A percentile compares a stretch with the other conserved stretches of the same genome.
phyloP scores from a whole-genome alignment of 2,329 filamentous ascomycete species.

The Fusarium sp. region DNA sequence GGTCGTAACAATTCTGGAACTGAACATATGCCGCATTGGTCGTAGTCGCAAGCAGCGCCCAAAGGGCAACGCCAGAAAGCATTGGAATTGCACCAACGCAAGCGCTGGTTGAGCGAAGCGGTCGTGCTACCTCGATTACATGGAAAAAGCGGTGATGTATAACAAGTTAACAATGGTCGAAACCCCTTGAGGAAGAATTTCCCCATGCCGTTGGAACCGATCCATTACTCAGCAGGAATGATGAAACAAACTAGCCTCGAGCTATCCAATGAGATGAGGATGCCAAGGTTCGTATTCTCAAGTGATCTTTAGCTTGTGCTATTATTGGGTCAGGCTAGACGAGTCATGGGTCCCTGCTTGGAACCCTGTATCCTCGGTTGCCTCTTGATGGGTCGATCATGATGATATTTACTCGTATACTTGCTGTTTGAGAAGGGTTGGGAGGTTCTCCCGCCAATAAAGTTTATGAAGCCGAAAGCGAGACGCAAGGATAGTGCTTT shows the following conservation, averaged over 20 bases:
- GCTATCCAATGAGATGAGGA: background rate
- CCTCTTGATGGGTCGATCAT: background rate
- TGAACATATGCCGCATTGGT: slow-evolving; percentile 23
- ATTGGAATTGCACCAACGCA: background rate
- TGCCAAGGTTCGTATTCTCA: slow-evolving; percentile 3
- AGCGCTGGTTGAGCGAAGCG: background rate
- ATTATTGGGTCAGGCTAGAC: background rate
- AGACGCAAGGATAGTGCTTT: background rate
- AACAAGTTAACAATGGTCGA: background rate
- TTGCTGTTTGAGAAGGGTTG: background rate
- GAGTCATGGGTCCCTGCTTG: background rate
- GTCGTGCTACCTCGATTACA: background rate
- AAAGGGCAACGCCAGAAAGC: slow-evolving; percentile 10
- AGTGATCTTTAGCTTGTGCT: background rate
- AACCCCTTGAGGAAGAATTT: background rate
- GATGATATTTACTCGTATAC: background rate
- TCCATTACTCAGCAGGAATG: background rate
- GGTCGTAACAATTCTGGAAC: slow-evolving; percentile 26
- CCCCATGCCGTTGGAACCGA: background rate
- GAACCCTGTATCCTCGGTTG: background rate
- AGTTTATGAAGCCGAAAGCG: background rate
- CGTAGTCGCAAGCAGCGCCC: background rate
- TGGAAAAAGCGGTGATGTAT: background rate
- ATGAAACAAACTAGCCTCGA: background rate
- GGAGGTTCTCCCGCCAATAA: background rate